Conservation (phyloP, 129 eudicot genomes). For the Chrysanthemum lavandulifolium region DNA sequence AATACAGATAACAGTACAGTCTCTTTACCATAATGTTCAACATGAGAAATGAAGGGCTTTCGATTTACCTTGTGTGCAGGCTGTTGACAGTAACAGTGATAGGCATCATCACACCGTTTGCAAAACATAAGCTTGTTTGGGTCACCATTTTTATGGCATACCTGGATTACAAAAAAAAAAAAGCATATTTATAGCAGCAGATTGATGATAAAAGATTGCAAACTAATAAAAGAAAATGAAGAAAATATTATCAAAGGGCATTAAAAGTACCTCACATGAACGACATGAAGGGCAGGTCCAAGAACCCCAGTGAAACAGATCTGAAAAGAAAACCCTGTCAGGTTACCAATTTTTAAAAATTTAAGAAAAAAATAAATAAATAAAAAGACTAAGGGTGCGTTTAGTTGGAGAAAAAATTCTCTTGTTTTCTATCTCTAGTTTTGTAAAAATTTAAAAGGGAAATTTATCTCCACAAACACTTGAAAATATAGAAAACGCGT, state of each 20-base stretch:
- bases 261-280: conserved; percentile 64
- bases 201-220: background rate
- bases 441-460: too few species aligned
- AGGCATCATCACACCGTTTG: conserved; percentile 97
- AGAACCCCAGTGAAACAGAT: conserved; percentile 93
- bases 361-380: conserved; percentile 4
- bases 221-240: too few species aligned
- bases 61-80: conserved; percentile 89
- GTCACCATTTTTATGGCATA: conserved; percentile 81
- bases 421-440: too few species aligned
- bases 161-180: conserved; percentile 39
- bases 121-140: conserved; percentile 88
- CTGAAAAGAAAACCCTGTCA: conserved; percentile 35
- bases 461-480: too few species aligned
- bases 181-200: background rate
- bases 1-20: too few species aligned
- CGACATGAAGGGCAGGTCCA: conserved; percentile 95
- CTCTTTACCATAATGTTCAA: too few species aligned
- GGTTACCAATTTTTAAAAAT: conserved; percentile 11
- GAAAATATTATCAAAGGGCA: too few species aligned
- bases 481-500: too few species aligned
- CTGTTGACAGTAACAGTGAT: conserved; percentile 97
- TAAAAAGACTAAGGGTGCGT: too few species aligned
- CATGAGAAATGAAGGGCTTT: background rate
- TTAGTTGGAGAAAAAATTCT: too few species aligned